Evolutionary conservation across 192 early-diverging fungal species (phyloP).

Genomic region (Coemansia sp.): DNA sequence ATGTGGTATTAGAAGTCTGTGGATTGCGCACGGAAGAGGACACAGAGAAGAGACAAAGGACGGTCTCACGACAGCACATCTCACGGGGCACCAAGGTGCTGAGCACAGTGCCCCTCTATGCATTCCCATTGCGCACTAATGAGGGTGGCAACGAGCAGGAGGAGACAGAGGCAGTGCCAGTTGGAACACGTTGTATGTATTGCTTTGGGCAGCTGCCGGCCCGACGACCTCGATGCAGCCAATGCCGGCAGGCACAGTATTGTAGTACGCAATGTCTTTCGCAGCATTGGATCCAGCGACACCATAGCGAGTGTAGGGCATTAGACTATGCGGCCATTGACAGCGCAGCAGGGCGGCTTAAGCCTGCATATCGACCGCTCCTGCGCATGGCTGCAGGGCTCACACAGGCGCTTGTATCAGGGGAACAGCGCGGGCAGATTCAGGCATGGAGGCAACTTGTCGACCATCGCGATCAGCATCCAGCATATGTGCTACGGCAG

Average conservation of each 20-base stretch:
- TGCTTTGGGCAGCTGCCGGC: conserved; percentile 33
- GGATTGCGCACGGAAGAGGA: neutral
- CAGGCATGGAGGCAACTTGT: conserved; percentile 34
- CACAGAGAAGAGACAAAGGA: neutral
- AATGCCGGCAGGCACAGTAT: conserved; percentile 32
- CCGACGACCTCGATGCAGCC: conserved; percentile 40
- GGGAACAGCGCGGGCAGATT: neutral
- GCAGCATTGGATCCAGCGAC: conserved; percentile 32
- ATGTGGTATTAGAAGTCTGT: neutral
- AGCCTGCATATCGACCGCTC: conserved; percentile 23
- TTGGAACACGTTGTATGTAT: conserved; percentile 14
- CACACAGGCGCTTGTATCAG: neutral
- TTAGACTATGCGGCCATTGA: neutral
- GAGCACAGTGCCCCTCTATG: conserved; percentile 25
- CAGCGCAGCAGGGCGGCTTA: conserved; percentile 11
- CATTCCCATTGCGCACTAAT: conserved; percentile 15
- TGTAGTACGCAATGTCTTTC: conserved; percentile 27
- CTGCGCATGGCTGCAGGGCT: conserved; percentile 42
- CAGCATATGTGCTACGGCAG: conserved; percentile 29
- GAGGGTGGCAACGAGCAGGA: conserved; percentile 7
- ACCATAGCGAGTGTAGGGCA: conserved; percentile 29
- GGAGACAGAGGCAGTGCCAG: neutral
- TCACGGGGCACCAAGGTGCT: conserved; percentile 25
- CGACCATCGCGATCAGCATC: conserved; percentile 25
- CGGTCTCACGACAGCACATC: neutral